These are phyloP conservation scores for Trametes villosa DNA, from an alignment of 768 basidiomycete genomes.

Conservation along the genomic window DNA sequence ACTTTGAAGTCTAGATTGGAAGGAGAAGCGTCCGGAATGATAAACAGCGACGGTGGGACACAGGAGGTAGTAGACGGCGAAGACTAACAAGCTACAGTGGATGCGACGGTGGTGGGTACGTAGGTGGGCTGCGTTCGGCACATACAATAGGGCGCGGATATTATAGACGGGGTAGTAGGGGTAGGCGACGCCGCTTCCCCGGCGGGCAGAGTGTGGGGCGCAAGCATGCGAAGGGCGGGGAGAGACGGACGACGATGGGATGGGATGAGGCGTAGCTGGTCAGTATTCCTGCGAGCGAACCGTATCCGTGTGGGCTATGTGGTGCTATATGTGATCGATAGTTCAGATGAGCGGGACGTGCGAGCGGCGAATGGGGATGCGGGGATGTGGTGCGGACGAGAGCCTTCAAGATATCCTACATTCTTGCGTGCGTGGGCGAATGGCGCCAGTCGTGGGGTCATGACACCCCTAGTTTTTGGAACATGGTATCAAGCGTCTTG, in stretches of 20 bases:
- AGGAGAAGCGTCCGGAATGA: constrained; percentile 11
- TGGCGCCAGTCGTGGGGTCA: constrained; percentile 34
- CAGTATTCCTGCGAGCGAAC: background rate
- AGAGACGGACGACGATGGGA: background rate
- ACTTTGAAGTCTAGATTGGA: constrained; percentile 8
- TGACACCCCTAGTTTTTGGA: constrained; percentile 65
- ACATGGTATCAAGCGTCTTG: constrained; percentile 85
- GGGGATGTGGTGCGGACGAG: background rate
- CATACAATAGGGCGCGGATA: background rate
- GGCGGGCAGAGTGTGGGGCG: constrained; percentile 1
- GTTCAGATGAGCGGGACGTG: background rate
- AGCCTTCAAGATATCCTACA: constrained; percentile 5
- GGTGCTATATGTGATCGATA: background rate
- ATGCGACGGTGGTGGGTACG: background rate
- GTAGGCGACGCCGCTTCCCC: background rate
- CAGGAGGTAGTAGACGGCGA: background rate
- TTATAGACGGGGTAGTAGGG: constrained; percentile 1
- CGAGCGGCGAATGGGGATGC: background rate
- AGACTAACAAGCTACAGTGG: constrained; percentile 24
- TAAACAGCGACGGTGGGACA: background rate
- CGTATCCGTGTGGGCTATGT: background rate
- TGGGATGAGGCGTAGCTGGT: background rate
- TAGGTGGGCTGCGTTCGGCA: constrained; percentile 8
- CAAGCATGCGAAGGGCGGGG: background rate
- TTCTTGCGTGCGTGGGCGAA: too few species aligned